Evolutionary conservation across 2,329 filamentous ascomycete species (phyloP), one percentile per base, ranked within the genome.

Genomic region (Arthrobotrys sphaeroides): DNA sequence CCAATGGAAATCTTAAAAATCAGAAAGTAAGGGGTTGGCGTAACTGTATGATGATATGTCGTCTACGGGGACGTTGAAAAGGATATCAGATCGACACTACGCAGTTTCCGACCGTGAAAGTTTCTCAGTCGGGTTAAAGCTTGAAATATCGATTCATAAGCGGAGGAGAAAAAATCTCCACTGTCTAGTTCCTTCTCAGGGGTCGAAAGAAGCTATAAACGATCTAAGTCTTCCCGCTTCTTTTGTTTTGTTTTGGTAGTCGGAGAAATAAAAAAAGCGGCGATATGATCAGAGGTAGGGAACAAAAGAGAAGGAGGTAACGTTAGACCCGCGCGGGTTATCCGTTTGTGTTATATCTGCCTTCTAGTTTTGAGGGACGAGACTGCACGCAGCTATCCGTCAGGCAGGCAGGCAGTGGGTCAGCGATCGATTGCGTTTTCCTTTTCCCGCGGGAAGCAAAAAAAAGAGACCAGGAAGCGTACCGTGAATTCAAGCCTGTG

Each of bases 311-410:
- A 4, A n/a, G 38, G 40, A 51, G 26, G 55, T 53, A 69, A 70
- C 66, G 43, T 51, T 36, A 55, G 36, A 62, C 22, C 55, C 45
- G 57, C 31, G 51, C 51, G 51, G 66, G 55, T 42, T 61, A 20
- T 16, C 66, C 22, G 66, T 33, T 53, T 55, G n/a, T 59, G 66
- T 70, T 70, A 70, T 70, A 70, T 70, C 66, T 70, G 42, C 53
- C 66, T 70, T 61, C 45, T 1, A 70, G 66, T 33, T 62, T 42
- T 36, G 55, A 24, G 45, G n/a, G 47, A 55, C 51, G 10, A 53
- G 20, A 2, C n/a, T 22, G n/a, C 45, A 38, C 51, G 28, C 18
- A 68, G 43, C 55, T 70, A 53, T 36, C 65, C 55, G 33, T 20
- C 43, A 70, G 55, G 66, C 66, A 64, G 60, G 49, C 60, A 70